Evolutionary conservation across 2,329 filamentous ascomycete species (phyloP), one percentile per base, ranked within the genome.

Genomic region (Kalaharituber pfeilii): DNA sequence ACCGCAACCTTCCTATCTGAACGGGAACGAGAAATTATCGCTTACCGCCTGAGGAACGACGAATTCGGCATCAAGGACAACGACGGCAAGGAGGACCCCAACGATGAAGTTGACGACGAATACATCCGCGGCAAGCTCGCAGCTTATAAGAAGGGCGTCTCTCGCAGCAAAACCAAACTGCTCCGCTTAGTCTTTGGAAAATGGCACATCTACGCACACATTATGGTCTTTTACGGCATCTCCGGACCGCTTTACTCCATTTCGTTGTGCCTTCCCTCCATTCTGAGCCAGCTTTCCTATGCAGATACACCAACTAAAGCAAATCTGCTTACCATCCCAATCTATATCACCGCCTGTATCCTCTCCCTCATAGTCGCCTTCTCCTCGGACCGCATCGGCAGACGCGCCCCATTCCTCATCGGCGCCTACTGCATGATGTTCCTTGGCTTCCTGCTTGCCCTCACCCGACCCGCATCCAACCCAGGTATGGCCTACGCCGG

Each of bases 311-410:
- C 63, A 0, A 57, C 67, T 1, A 60, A 64, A 13, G 67, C 66
- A 13, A 68, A 69, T 49, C 63, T 68, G 15, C 60, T 70, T 2
- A 69, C 67, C 2, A 64, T 70, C 1, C 68, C 68, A 0, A 75
- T 80, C 59, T 75, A 77, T 65, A 74, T 82, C 63, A 74, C 78
- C 0, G 81, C 84, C 13, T 78, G 81, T 50, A 75, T 78, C 3
- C 63, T 78, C 1, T 72, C 76, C 2, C 68, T 81, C 0, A 50
- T 72, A 1, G 69, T 72, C 0, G 78, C 78, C 0, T 79, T 72
- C 59, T 60, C 69, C 29, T 70, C 70, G 1, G 70, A 72, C 51
- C 63, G 65, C 24, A 63, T 59, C 5, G 66, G 66, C 18, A 64
- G 67, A 50, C 60, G 63, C 4, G 52, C 54, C 6, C 67, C 68